Percentiles rank a stretch among this genome's conserved stretches.
Conservation (phyloP, 306 rosid species). For the Canavalia ensiformis region DNA sequence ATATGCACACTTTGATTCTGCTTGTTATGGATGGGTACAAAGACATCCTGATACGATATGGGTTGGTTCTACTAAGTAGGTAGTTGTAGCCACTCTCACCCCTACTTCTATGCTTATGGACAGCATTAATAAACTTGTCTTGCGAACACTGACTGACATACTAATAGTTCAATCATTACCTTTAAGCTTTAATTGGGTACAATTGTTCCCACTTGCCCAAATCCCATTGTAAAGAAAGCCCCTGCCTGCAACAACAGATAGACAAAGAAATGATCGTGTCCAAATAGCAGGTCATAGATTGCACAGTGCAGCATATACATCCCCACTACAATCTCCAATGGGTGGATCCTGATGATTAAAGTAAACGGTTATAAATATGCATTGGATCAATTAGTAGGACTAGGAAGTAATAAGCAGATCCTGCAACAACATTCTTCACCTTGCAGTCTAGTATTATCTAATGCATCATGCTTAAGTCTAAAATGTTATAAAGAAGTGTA, state of each 20-base stretch:
- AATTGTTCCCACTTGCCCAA: conserved; percentile 64
- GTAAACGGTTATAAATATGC: conserved; percentile 25
- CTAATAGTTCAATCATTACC: conserved; percentile 12
- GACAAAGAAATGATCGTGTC: conserved; percentile 62
- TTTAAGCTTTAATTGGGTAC: conserved; percentile 52
- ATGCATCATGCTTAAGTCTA: conserved; percentile 21
- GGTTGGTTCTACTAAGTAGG: conserved; percentile 39
- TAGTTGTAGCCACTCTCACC: conserved; percentile 29
- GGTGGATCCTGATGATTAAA: conserved; percentile 58
- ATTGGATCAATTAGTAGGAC: conserved; percentile 28
- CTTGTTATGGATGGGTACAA: conserved; percentile 35
- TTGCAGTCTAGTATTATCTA: conserved; percentile 37
- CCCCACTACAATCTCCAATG: conserved; percentile 71
- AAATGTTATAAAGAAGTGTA: conserved; percentile 9
- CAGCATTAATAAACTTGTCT: conserved; percentile 7
- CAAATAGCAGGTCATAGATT: conserved; percentile 56
- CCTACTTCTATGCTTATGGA: conserved; percentile 19
- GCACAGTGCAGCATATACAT: conserved; percentile 72
- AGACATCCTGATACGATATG: conserved; percentile 33
- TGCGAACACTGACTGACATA: conserved; percentile 29
- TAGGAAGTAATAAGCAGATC: conserved; percentile 19
- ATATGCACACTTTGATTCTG: conserved; percentile 34
- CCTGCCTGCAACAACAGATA: conserved; percentile 68
- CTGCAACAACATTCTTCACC: conserved; percentile 25
- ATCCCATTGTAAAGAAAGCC: conserved; percentile 69